Evolutionary conservation across 2,329 filamentous ascomycete genomes (phyloP), one percentile per base, ranked within the genome.

Genomic region (Paraphoma sp.): DNA sequence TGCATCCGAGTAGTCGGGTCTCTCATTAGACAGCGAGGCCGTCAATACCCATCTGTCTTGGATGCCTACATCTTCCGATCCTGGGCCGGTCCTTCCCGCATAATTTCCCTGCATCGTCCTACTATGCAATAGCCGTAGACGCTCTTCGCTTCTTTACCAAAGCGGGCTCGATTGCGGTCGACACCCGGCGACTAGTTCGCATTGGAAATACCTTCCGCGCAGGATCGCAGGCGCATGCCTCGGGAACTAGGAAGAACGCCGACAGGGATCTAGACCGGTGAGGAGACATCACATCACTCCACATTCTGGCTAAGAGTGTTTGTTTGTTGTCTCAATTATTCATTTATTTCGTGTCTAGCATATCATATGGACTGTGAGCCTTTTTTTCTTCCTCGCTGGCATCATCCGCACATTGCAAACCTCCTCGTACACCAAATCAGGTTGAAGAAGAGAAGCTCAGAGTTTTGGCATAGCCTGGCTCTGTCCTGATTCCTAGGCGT

Each of bases 401-500:
- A 48, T 48, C 48, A 48, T 47, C 45, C 50, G 53, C 55, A 47
- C 48, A 53, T 51, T 48, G 53, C 52, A 48, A 54, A 49, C 53
- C 33, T 42, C 41, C 48, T 56, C 36, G 29, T 30, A 49, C 30
- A 16, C 43, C 46, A 17, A 46, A 42, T 53, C 38, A 46, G 48
- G 46, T 51, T 56, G 42, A 53, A 46, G 40, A 53, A 48, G 48
- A 49, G 54, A 52, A 48, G 57, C 54, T 72, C 49, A 76, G 54
- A 76, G 67, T 68, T 71, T 74, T 55, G 72, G 68, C 62, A 57
- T 67, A 49, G 64, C 66, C 66, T 67, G 68, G 68, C 67, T 75
- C 73, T 60, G 70, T 75, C 70, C 72, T 74, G 67, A 75, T 70
- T 76, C 68, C 71, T 77, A 79, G 65, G 76, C 76, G 63, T 77